A percentile compares a stretch with the other conserved stretches of the same genome.
phyloP scores from a whole-genome alignment of 2,329 filamentous ascomycete genomes.

The Aspergillus proliferans region DNA sequence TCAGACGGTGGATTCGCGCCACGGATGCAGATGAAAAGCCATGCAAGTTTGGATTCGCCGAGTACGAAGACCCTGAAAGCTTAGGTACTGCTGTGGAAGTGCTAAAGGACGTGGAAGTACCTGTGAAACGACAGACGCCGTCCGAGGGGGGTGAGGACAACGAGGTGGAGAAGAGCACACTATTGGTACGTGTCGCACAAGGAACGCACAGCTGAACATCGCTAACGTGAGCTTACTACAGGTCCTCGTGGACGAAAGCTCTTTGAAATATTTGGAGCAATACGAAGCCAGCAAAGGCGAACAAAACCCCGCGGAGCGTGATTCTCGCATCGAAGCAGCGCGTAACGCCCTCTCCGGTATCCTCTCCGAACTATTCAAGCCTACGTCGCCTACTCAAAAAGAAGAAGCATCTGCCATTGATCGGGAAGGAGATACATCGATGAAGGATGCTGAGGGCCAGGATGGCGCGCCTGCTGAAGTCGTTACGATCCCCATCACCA shows the following conservation, averaged over 20 bases:
- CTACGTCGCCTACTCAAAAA: conserved; percentile 45
- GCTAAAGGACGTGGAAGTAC: conserved; percentile 74
- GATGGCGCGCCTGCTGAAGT: conserved; percentile 68
- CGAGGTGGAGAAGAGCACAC: conserved; percentile 60
- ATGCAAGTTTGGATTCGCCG: conserved; percentile 87
- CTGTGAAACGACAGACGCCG: conserved; percentile 64
- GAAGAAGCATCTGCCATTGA: conserved; percentile 48
- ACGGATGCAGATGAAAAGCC: conserved; percentile 73
- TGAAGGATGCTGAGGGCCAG: conserved; percentile 56
- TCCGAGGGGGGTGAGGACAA: conserved; percentile 37
- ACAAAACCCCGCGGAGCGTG: conserved; percentile 53
- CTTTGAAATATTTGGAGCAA: conserved; percentile 77
- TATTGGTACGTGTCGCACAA: conserved; percentile 49
- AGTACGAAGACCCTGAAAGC: conserved; percentile 88
- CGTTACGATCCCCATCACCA: conserved; percentile 77
- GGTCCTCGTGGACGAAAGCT: conserved; percentile 72
- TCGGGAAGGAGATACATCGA: conserved; percentile 60
- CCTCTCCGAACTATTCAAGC: conserved; percentile 67
- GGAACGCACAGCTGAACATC: background rate
- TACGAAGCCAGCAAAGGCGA: conserved; percentile 64
- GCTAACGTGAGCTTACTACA: conserved; percentile 20
- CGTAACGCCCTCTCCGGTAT: conserved; percentile 61
- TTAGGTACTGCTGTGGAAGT: conserved; percentile 79
- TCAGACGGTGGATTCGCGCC: conserved; percentile 79
- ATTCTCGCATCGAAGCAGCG: conserved; percentile 65